These are phyloP conservation scores for Rhododendron molle DNA, from an alignment of 148 eudicot genomes.

Conservation along the genomic window DNA sequence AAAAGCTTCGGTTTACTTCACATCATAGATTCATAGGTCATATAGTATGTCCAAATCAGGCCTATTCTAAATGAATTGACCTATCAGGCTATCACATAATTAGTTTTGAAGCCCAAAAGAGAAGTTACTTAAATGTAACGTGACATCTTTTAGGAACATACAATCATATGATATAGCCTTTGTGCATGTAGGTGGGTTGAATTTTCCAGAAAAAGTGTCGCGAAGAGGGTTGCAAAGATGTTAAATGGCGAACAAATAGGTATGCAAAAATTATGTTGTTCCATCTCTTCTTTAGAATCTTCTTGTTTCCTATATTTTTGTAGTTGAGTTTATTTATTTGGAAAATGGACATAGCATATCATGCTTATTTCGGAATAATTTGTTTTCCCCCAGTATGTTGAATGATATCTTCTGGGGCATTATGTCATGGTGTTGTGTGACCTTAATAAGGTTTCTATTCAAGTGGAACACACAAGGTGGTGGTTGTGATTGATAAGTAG, in stretches of 20 bases:
- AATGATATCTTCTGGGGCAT: not conserved
- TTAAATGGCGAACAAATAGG: slow-evolving; percentile 89
- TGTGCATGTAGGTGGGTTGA: slow-evolving; percentile 88
- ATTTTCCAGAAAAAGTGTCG: slow-evolving; percentile 63
- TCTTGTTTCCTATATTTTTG: not conserved
- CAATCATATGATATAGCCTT: not conserved
- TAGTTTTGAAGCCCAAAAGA: not conserved
- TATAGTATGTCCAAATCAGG: not conserved
- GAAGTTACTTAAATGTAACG: not conserved
- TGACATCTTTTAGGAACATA: not conserved
- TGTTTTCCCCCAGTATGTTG: not conserved
- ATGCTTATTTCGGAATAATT: not conserved
- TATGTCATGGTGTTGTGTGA: not conserved
- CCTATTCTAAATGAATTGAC: not conserved
- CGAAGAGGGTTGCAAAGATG: slow-evolving; percentile 71
- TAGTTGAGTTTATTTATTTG: not conserved
- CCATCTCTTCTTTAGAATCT: no score
- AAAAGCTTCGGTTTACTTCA: not conserved
- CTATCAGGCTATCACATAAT: not conserved
- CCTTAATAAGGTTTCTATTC: not conserved
- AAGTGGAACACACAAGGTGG: not conserved
- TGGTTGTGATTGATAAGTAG: not conserved
- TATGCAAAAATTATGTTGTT: slow-evolving; percentile 15
- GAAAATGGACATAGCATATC: not conserved
- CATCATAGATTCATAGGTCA: not conserved